Conservation (phyloP, 2,329 filamentous ascomycete species). For the Fusarium torulosum region DNA sequence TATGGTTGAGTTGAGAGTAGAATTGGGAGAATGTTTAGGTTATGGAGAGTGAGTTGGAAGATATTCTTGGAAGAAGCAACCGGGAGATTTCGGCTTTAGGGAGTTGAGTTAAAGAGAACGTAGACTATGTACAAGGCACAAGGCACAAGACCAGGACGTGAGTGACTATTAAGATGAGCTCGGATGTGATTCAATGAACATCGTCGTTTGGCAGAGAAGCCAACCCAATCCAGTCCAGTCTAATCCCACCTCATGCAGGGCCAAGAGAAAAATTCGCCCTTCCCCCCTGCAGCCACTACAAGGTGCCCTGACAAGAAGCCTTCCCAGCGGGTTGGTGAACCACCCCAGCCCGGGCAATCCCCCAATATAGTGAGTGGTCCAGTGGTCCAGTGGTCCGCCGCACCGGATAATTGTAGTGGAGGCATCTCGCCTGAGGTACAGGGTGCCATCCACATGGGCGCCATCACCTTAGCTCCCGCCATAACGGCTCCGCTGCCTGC, state of each 20-base stretch:
- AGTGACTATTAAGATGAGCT: constrained; percentile 27
- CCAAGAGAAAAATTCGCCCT: constrained; percentile 22
- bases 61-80: not conserved
- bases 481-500: constrained; percentile 21
- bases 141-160: constrained; percentile 13
- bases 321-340: constrained; percentile 35
- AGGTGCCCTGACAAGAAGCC: constrained; percentile 13
- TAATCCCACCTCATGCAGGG: constrained; percentile 22
- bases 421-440: not conserved
- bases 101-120: constrained; percentile 7
- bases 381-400: constrained; percentile 21
- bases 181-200: constrained; percentile 36
- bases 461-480: constrained; percentile 25
- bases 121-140: not conserved
- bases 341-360: not conserved
- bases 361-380: constrained; percentile 14
- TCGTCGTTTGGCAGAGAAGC: not conserved
- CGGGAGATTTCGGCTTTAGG: constrained; percentile 25
- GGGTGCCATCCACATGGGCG: not conserved
- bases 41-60: constrained; percentile 4
- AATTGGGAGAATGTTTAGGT: not conserved
- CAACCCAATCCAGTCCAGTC: constrained; percentile 6
- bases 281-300: constrained; percentile 32
- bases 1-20: constrained; percentile 17
- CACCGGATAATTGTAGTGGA: constrained; percentile 33